These are phyloP conservation scores for Pharus latifolius DNA, from an alignment of 176 grass and related monocot genomes.

Conservation along the genomic window DNA sequence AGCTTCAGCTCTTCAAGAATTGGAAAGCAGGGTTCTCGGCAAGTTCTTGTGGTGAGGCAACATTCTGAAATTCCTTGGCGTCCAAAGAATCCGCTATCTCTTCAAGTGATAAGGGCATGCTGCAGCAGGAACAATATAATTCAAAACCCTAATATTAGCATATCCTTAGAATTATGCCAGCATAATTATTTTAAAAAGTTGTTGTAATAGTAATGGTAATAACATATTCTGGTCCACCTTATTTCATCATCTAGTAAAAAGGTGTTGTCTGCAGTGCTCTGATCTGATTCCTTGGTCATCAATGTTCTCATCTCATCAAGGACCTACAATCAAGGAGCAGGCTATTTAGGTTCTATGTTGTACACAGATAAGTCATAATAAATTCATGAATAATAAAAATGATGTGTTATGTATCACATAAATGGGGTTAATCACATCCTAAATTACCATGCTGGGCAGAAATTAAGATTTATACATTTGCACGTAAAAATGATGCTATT, in stretches of 20 bases:
- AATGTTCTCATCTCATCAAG: slow-evolving; percentile 43
- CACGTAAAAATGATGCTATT: no score
- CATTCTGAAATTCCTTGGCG: slow-evolving; percentile 64
- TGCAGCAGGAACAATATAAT: slow-evolving; percentile 16
- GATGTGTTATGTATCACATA: not conserved
- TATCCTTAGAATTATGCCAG: not conserved
- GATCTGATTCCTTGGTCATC: slow-evolving; percentile 29
- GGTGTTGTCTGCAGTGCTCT: slow-evolving; percentile 4
- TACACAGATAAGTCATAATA: not conserved
- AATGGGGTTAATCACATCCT: no score
- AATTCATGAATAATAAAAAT: not conserved
- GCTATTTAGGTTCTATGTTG: not conserved
- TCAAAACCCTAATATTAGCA: not conserved
- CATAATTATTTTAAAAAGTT: not conserved
- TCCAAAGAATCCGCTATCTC: slow-evolving; percentile 67
- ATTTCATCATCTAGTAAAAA: slow-evolving; percentile 67
- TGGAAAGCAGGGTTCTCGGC: slow-evolving; percentile 48
- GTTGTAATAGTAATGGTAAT: not conserved
- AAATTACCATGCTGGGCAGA: no score
- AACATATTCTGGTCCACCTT: slow-evolving; percentile 18
- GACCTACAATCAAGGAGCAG: slow-evolving; percentile 26
- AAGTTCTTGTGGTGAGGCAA: slow-evolving; percentile 57
- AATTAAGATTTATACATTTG: no score
- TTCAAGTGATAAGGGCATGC: slow-evolving; percentile 61
- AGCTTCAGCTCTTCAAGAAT: slow-evolving; percentile 52